Evolutionary conservation across 257 asterid genomes (phyloP).

Genomic region (Gentiana straminea): DNA sequence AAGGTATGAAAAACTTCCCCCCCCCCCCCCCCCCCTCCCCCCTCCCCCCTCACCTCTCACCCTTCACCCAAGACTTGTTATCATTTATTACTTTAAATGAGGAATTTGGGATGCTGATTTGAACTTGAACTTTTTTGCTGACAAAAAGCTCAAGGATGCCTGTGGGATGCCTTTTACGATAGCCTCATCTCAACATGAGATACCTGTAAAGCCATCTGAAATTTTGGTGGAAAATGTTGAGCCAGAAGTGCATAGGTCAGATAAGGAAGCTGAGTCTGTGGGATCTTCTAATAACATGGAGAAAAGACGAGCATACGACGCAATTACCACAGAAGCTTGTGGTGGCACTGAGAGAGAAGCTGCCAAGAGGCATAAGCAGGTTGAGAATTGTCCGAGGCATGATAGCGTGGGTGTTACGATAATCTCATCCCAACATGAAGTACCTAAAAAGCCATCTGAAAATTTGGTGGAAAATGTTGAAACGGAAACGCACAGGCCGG

Average conservation of each 20-base stretch:
- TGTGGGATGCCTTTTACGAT: too few species aligned
- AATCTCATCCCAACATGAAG: conserved; percentile 4
- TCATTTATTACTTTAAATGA: too few species aligned
- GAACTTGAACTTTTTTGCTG: conserved; percentile 11
- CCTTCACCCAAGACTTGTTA: too few species aligned
- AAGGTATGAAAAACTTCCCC: conserved; percentile 25
- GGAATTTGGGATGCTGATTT: conserved; percentile 4
- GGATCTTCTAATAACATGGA: too few species aligned
- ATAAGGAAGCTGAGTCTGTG: too few species aligned
- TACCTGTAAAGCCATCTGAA: conserved; percentile 24
- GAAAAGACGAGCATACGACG: neutral
- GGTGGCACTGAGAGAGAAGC: conserved; percentile 17
- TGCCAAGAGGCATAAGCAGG: conserved; percentile 36
- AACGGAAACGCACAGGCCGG: conserved; percentile 17
- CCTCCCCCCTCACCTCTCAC: too few species aligned
- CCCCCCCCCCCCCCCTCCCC: neutral
- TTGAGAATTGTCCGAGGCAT: conserved; percentile 5
- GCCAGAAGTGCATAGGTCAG: too few species aligned
- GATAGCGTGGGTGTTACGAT: conserved; percentile 9
- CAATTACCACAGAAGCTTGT: conserved; percentile 13
- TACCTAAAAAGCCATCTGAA: conserved; percentile 9
- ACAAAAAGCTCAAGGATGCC: conserved; percentile 45
- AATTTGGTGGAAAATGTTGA: conserved; percentile 9
- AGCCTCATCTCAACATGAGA: neutral
- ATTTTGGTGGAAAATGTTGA: conserved; percentile 9